Base-by-base conservation (phyloP, 164 flowering plant genomes). In the Pachysandra terminalis region DNA sequence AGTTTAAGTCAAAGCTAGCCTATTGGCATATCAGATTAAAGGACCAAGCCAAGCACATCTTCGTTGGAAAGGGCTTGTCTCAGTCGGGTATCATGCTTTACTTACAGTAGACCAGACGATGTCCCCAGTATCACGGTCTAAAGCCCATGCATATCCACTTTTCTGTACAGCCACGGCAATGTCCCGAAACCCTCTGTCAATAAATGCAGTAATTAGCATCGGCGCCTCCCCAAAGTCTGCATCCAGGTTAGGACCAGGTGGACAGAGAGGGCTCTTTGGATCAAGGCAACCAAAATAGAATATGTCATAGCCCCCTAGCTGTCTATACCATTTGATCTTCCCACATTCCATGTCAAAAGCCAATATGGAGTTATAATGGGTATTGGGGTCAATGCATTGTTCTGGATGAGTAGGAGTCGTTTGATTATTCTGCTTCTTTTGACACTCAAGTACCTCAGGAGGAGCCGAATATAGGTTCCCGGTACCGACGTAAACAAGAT, bases 401-500 rank as follows among this genome's bases (percentile, higher is more conserved):
- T 82, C 83, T 5, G 81, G 84, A 0, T 59, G 62, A n/a, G 66
- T 72, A 27, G 84, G 85, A 56, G 16, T 62, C 19, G 70, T 71
- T 26, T 68, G 79, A n/a, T 83, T 85, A 41, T 77, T 83, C 56
- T 73, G 79, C 27, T 23, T n/a, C 26, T 68, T 80, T 65, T 81
- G 85, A 55, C 89, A 85, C n/a, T 64, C 10, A 12, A 49, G 60
- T 26, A 85, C 84, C 6, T 77, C 68, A 13, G 67, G 61, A 5
- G 89, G 85, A n/a, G 84, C 86, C 10, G 70, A 41, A 67, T 85
- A 83, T 53, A 85, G 80, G 25, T 85, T 73, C 10, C 86, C 85
- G 1, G 87, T 85, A 13, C 65, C 85, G 0, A 71, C 77, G 28
- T 73, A 85, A 21, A 83, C 82, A 7, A 66, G 75, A 16, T 74